Evolutionary conservation across 2,329 filamentous ascomycete species (phyloP).

Genomic region (Beauveria sp.): DNA sequence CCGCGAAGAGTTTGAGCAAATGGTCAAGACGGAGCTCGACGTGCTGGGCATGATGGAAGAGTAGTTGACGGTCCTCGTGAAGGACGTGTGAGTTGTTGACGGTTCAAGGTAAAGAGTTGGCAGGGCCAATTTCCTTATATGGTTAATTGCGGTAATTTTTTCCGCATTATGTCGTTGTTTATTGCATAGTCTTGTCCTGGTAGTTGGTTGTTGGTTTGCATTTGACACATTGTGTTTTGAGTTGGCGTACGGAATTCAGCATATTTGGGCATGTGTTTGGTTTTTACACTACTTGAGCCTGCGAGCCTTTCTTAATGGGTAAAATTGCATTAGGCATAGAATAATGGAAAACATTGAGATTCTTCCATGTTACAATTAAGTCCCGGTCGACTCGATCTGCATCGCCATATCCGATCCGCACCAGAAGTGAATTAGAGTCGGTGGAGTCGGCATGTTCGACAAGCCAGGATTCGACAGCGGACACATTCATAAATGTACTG

Average conservation of each 20-base stretch:
- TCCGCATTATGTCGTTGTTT: background rate
- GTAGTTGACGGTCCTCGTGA: background rate
- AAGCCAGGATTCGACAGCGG: no score
- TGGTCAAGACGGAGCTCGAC: slow-evolving; percentile 65
- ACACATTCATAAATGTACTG: no score
- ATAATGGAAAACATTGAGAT: no score
- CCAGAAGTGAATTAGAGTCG: no score
- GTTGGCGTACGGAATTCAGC: background rate
- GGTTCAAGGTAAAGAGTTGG: no score
- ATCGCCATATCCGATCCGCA: no score
- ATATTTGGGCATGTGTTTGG: background rate
- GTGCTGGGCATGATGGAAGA: slow-evolving; percentile 47
- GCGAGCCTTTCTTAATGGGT: background rate
- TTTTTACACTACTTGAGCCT: background rate
- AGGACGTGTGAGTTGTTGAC: no score
- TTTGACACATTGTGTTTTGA: background rate
- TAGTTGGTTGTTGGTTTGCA: background rate
- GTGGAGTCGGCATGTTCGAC: no score
- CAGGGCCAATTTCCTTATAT: no score
- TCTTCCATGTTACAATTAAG: no score
- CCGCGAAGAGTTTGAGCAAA: slow-evolving; percentile 63
- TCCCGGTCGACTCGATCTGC: no score
- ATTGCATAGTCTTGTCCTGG: background rate
- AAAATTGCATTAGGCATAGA: background rate
- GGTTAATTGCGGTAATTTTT: background rate